Evolutionary conservation across 2,329 filamentous ascomycete species (phyloP).

Genomic region (Trichothecium sympodiale): DNA sequence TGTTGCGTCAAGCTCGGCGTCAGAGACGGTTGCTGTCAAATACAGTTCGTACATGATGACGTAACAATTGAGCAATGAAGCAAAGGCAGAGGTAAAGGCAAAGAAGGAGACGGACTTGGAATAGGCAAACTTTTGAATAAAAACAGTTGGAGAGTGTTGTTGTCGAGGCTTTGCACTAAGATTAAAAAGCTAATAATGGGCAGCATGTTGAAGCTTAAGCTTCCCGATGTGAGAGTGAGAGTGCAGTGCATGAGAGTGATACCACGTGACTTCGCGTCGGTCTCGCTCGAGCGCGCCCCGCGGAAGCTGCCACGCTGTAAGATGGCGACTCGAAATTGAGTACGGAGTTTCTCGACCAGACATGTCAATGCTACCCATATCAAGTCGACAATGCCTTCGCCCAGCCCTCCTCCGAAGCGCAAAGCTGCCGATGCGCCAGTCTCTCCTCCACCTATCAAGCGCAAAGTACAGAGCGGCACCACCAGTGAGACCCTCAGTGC

Average conservation of each 20-base stretch:
- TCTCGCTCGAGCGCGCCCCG: constrained; percentile 4
- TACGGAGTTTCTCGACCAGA: neutral
- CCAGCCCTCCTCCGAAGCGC: constrained; percentile 17
- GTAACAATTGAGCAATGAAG: too few species aligned
- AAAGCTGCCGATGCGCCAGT: constrained; percentile 29
- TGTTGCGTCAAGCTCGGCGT: constrained; percentile 35
- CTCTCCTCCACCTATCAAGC: constrained; percentile 42
- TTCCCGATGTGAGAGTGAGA: too few species aligned
- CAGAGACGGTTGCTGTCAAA: constrained; percentile 40
- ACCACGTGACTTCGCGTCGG: constrained; percentile 23
- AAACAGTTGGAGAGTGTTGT: too few species aligned
- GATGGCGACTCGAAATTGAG: too few species aligned
- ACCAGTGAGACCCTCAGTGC: constrained; percentile 28
- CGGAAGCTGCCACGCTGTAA: constrained; percentile 1
- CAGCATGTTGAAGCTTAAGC: constrained; percentile 1
- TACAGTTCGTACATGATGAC: constrained; percentile 47
- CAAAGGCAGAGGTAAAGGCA: too few species aligned
- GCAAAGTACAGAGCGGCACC: constrained; percentile 38
- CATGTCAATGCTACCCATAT: neutral
- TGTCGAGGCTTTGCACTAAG: too few species aligned
- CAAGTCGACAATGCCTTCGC: constrained; percentile 13
- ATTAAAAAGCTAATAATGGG: too few species aligned
- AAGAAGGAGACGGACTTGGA: too few species aligned
- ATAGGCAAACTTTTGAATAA: too few species aligned
- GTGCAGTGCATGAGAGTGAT: too few species aligned